These are phyloP conservation scores for Amaranthus tricolor DNA, from an alignment of 179 eudicot species.

Conservation along the genomic window DNA sequence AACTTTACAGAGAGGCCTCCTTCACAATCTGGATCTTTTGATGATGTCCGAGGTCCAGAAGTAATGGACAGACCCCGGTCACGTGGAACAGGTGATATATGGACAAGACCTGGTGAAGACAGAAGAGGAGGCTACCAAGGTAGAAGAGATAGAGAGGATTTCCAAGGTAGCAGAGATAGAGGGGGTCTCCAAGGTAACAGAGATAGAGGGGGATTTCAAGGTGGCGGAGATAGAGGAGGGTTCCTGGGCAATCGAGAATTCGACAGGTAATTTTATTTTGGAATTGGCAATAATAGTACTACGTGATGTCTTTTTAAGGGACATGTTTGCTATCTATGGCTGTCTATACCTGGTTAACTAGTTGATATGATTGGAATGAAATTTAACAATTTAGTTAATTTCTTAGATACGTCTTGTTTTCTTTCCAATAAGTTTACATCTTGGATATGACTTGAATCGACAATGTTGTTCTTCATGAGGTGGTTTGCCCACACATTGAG, in stretches of 20 bases:
- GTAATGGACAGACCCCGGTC: slow-evolving; percentile 67
- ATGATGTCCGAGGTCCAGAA: slow-evolving; percentile 41
- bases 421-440: not conserved
- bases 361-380: not conserved
- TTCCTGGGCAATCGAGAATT: slow-evolving; percentile 50
- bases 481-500: too few species aligned
- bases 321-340: not conserved
- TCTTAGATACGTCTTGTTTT: not conserved
- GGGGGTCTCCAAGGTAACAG: too few species aligned
- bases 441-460: not conserved
- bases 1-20: slow-evolving; percentile 40
- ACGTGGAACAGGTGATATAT: slow-evolving; percentile 64
- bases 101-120: slow-evolving; percentile 63
- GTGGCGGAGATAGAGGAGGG: slow-evolving; percentile 76
- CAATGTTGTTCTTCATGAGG: not conserved
- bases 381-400: not conserved
- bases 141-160: slow-evolving; percentile 75
- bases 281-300: not conserved
- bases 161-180: slow-evolving; percentile 44
- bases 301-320: not conserved
- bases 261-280: slow-evolving; percentile 53
- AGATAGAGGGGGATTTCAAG: slow-evolving; percentile 48
- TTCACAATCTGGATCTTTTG: slow-evolving; percentile 54
- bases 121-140: slow-evolving; percentile 57
- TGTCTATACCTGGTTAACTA: not conserved